A percentile compares a stretch with the other conserved stretches of the same genome.
phyloP scores from a whole-genome alignment of 1,139 yeast genomes.

The Magnusiomyces suaveolens region DNA sequence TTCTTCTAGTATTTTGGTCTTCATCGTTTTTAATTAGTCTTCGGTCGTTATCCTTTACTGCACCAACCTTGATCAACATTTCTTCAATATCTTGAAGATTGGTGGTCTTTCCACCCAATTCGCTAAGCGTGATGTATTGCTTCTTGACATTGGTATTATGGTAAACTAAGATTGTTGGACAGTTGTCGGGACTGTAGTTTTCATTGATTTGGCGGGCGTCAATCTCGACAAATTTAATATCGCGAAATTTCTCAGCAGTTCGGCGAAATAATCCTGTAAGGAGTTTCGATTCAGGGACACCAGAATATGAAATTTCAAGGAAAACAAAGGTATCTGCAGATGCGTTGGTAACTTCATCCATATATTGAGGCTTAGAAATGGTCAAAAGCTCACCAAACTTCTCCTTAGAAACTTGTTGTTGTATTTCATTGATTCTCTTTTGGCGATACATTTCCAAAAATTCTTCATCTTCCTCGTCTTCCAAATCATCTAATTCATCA shows the following conservation, averaged over 20 bases:
- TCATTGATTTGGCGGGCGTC: conserved; percentile 85
- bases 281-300: conserved; percentile 65
- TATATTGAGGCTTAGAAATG: conserved; percentile 79
- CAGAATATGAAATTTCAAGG: conserved; percentile 65
- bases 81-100: conserved; percentile 58
- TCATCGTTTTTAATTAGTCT: conserved; percentile 56
- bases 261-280: conserved; percentile 45
- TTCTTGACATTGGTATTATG: conserved; percentile 64
- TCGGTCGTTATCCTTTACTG: conserved; percentile 55
- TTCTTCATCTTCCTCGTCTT: conserved; percentile 66
- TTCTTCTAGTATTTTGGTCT: conserved; percentile 27
- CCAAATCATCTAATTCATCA: conserved; percentile 71
- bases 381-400: conserved; percentile 71
- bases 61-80: conserved; percentile 54
- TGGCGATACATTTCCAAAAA: conserved; percentile 65
- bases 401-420: conserved; percentile 48
- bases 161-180: conserved; percentile 84
- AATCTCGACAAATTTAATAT: conserved; percentile 83
- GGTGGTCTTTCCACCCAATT: conserved; percentile 77
- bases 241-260: conserved; percentile 37
- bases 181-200: conserved; percentile 76
- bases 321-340: conserved; percentile 52
- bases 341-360: conserved; percentile 73
- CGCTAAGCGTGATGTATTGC: conserved; percentile 69
- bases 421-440: conserved; percentile 65